phyloP scores from a whole-genome alignment of 352 stramenopile genomes.

The Pythium pyrilobum region DNA sequence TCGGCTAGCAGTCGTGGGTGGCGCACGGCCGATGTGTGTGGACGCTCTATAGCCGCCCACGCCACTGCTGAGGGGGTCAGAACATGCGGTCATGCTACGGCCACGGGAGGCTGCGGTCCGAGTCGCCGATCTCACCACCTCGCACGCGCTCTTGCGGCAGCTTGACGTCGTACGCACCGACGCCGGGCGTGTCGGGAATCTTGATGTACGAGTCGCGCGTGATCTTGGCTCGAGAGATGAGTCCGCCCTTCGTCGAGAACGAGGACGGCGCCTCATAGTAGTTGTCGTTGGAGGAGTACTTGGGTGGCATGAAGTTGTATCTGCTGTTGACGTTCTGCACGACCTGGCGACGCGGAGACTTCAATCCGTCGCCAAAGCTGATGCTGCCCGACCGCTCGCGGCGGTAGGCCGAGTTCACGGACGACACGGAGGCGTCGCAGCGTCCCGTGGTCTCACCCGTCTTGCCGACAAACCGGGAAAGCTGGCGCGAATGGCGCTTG shows the following conservation, averaged over 20 bases:
- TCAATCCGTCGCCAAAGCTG: constrained; percentile 12
- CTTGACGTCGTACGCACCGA: constrained; percentile 43
- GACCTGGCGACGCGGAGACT: constrained; percentile 16
- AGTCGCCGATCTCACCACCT: constrained; percentile 41
- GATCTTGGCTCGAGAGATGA: constrained; percentile 32
- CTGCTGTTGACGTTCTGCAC: constrained; percentile 22
- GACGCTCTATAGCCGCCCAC: too few relatives aligned
- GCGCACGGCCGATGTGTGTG: too few relatives aligned
- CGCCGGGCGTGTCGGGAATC: constrained; percentile 30
- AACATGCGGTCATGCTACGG: too few relatives aligned
- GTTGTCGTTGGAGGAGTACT: constrained; percentile 20
- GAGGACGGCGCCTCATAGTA: constrained; percentile 31
- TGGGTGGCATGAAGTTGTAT: constrained; percentile 30
- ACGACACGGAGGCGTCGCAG: constrained; percentile 26
- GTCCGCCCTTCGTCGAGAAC: constrained; percentile 35
- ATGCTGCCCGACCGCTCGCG: constrained; percentile 17
- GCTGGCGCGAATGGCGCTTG: constrained; percentile 21
- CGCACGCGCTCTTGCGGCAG: constrained; percentile 27
- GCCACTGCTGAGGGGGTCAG: too few relatives aligned
- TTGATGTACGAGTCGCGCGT: constrained; percentile 36
- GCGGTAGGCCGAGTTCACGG: constrained; percentile 22
- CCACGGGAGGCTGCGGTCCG: constrained; percentile 33
- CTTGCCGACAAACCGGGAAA: constrained; percentile 17
- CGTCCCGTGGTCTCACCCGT: constrained; percentile 16
- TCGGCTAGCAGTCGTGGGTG: too few relatives aligned